phyloP scores from a whole-genome alignment of 495 filamentous ascomycete species.

The Penicillium bovifimosum region DNA sequence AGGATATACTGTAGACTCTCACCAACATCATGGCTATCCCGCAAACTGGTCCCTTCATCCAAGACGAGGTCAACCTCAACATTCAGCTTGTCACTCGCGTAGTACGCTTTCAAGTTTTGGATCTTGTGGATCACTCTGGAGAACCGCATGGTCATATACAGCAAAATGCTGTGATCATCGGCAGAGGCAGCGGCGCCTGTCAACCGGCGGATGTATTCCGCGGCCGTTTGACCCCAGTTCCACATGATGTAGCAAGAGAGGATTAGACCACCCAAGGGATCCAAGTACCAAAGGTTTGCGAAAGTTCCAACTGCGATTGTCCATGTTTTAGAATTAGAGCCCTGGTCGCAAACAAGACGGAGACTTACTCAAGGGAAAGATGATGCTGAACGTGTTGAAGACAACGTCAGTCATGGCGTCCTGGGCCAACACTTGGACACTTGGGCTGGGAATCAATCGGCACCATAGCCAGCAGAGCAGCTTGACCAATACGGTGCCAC shows the following conservation, averaged over 20 bases:
- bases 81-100: conserved; percentile 83
- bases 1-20: conserved; percentile 88
- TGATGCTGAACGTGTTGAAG: conserved; percentile 88
- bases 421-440: conserved; percentile 76
- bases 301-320: conserved; percentile 61
- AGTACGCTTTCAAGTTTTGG: conserved; percentile 82
- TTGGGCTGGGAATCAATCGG: conserved; percentile 79
- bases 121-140: conserved; percentile 84
- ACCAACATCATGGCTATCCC: conserved; percentile 83
- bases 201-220: conserved; percentile 75
- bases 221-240: conserved; percentile 75
- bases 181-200: conserved; percentile 75
- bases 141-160: conserved; percentile 93
- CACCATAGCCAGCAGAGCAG: conserved; percentile 86
- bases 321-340: background rate
- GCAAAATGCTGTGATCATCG: conserved; percentile 75
- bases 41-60: conserved; percentile 68
- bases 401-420: conserved; percentile 69
- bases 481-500: conserved; percentile 76
- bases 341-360: background rate
- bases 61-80: conserved; percentile 82
- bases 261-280: conserved; percentile 75
- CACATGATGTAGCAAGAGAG: conserved; percentile 78
- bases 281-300: conserved; percentile 75
- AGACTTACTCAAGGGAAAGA: conserved; percentile 37